Evolutionary conservation across 768 basidiomycete species (phyloP).

Genomic region (Boletus rex-veris): DNA sequence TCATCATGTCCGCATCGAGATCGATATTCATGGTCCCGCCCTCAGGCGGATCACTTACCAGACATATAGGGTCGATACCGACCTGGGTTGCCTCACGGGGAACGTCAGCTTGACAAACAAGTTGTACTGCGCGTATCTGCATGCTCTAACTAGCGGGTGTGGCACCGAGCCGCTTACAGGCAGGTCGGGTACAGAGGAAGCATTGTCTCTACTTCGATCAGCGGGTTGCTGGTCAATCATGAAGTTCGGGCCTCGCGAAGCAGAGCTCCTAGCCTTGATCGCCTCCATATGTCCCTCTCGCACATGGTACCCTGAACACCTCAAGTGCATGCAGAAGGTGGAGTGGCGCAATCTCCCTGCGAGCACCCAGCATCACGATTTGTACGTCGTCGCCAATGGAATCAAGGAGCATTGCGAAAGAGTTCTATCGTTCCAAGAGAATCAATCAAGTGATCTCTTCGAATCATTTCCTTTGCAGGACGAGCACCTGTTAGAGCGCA

Average conservation of each 20-base stretch:
- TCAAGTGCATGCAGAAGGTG: conserved; percentile 12
- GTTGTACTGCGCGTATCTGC: conserved; percentile 41
- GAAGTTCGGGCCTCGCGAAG: conserved; percentile 29
- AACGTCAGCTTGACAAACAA: conserved; percentile 26
- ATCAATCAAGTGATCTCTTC: background rate
- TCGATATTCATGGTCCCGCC: conserved; percentile 2
- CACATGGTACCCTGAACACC: conserved; percentile 35
- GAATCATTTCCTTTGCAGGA: conserved; percentile 7
- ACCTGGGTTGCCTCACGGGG: conserved; percentile 29
- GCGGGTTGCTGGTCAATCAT: conserved; percentile 41
- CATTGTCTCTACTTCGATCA: conserved; percentile 37
- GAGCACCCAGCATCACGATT: conserved; percentile 31
- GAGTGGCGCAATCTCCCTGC: conserved; percentile 9
- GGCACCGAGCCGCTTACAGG: conserved; percentile 42
- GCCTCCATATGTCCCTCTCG: conserved; percentile 34
- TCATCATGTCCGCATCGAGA: conserved; percentile 17
- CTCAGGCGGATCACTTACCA: conserved; percentile 19
- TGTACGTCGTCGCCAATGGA: conserved; percentile 8
- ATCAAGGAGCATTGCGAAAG: conserved; percentile 30
- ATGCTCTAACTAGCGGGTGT: conserved; percentile 40
- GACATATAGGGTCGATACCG: conserved; percentile 30
- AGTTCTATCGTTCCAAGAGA: conserved; percentile 13
- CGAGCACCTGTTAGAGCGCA: conserved; percentile 17
- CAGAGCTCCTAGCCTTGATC: conserved; percentile 34
- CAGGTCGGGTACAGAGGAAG: conserved; percentile 44